Base-by-base conservation (phyloP, 108 stramenopile species). In the Mayamaea pseudoterrestris region DNA sequence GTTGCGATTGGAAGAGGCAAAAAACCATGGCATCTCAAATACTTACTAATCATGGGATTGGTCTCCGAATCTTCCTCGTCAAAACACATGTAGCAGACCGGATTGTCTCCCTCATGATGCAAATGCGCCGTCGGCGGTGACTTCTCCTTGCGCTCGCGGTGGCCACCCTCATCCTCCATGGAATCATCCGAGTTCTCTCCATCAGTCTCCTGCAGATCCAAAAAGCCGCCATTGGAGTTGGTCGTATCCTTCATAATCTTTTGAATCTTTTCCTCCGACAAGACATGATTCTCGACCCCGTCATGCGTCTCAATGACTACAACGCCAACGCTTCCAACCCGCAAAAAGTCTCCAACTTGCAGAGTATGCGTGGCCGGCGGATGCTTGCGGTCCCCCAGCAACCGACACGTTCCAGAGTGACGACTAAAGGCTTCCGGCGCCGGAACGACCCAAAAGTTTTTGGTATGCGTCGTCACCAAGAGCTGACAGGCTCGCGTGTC, bases 11-110 rank as follows among this genome's bases (percentile, higher is more conserved):
- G n/a, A n/a, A n/a, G n/a, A n/a, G n/a, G n/a, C n/a, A n/a, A n/a
- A n/a, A n/a, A n/a, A n/a, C n/a, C n/a, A n/a, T n/a, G n/a, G n/a
- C n/a, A n/a, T n/a, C n/a, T n/a, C n/a, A n/a, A n/a, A n/a, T n/a
- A n/a, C n/a, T n/a, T n/a, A n/a, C n/a, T 78, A 25, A 91, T 87
- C 55, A 91, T 57, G 26, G 84, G 84, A 50, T 85, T 93, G 39
- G 62, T 61, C 20, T 72, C 65, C 7, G 81, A 70, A 57, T 94
- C 83, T 50, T 92, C 87, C 40, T 93, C 92, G 47, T 94, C 93
- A 46, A 94, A 96, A 60, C 95, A 96, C 92, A 94, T 94, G 84
- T 96, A 96, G 52, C 95, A 96, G 29, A 90, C 80, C 39, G 81
- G 87, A 28, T 43, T 73, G 44, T 91, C 91, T 17, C 71, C 76